These are phyloP conservation scores for Thielaviopsis ethacetica DNA, from an alignment of 2,329 filamentous ascomycete genomes.

Conservation along the genomic window DNA sequence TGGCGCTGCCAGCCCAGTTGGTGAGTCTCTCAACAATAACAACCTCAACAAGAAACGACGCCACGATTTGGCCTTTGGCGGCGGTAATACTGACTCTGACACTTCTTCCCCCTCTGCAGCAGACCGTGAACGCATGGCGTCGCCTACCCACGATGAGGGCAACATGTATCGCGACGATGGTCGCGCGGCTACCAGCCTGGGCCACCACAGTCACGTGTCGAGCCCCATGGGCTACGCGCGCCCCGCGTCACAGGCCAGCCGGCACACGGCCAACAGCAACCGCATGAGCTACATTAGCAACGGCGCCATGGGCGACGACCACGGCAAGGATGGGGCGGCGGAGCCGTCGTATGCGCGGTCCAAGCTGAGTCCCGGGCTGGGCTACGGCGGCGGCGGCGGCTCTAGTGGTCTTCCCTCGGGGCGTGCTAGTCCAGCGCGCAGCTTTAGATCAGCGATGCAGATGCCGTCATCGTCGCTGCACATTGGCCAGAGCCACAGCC, in stretches of 20 bases:
- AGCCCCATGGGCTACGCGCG: slow-evolving; percentile 3
- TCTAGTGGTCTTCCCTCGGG: slow-evolving; percentile 30
- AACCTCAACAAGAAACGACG: slow-evolving; percentile 11
- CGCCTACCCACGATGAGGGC: slow-evolving; percentile 39
- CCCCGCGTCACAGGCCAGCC: slow-evolving; percentile 7
- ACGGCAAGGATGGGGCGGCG: slow-evolving; percentile 44
- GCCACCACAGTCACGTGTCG: background rate
- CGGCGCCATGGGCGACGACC: slow-evolving; percentile 48
- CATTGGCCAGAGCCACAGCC: background rate
- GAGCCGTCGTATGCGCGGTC: slow-evolving; percentile 30
- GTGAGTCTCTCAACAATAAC: slow-evolving; percentile 13
- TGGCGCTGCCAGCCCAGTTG: slow-evolving; percentile 14
- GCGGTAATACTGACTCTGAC: slow-evolving; percentile 12
- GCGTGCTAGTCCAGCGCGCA: slow-evolving; percentile 41
- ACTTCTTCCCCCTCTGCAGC: slow-evolving; percentile 14
- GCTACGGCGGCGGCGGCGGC: slow-evolving; percentile 20
- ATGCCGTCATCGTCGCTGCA: slow-evolving; percentile 7
- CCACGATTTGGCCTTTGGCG: slow-evolving; percentile 14
- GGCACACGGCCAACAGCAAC: slow-evolving; percentile 24
- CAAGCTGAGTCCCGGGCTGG: slow-evolving; percentile 39
- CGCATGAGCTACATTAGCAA: slow-evolving; percentile 48
- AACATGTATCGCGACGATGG: slow-evolving; percentile 40
- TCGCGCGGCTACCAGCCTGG: slow-evolving; percentile 17
- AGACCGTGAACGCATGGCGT: slow-evolving; percentile 22
- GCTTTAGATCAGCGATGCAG: slow-evolving; percentile 26